Evolutionary conservation across 176 grass and related monocot species (phyloP), one percentile per base, ranked within the genome.

Genomic region (Juncus effusus): DNA sequence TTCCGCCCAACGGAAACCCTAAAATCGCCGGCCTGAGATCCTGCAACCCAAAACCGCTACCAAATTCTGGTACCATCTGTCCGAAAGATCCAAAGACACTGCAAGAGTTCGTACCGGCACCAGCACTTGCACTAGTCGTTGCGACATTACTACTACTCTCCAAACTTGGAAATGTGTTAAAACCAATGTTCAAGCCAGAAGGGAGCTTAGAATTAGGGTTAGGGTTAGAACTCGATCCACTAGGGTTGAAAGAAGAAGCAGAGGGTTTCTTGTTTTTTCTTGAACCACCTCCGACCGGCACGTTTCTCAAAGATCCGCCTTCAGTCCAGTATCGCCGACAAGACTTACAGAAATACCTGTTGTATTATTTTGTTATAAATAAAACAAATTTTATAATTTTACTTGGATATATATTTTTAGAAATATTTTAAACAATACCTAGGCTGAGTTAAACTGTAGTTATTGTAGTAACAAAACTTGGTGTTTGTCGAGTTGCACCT

Each of bases 211-310:
- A 55, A 58, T 38, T 45, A 35, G 38, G 3, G 16, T 44, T 72
- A 72, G 69, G 58, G 58, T 56, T 72, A 44, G 69, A 28, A 35
- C 53, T 41, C 11, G 69, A 56, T 57, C 58, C 54, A 11, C 69
- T 72, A 60, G 58, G 58, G 35, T 53, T 58, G 37, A 56, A 72
- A 4, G 69, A 47, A 2, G 68, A 59, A 45, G 68, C 56, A n/a
- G 69, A 72, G 44, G 69, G 69, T 13, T 72, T 72, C 40, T 72
- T 72, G 69, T 72, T 72, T 56, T 72, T 72, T 38, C 69, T 53
- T 4, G 69, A 72, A 72, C 69, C 69, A 8, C 69, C 69, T 59
- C 69, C 69, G 35, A 72, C 69, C 0, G 69, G 69, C 39, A 72
- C 69, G 16, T 72, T 72, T 5, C 69, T 53, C 2, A 72, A 41